Evolutionary conservation across 2,329 filamentous ascomycete species (phyloP).

Genomic region (Mycocentrospora acerina): DNA sequence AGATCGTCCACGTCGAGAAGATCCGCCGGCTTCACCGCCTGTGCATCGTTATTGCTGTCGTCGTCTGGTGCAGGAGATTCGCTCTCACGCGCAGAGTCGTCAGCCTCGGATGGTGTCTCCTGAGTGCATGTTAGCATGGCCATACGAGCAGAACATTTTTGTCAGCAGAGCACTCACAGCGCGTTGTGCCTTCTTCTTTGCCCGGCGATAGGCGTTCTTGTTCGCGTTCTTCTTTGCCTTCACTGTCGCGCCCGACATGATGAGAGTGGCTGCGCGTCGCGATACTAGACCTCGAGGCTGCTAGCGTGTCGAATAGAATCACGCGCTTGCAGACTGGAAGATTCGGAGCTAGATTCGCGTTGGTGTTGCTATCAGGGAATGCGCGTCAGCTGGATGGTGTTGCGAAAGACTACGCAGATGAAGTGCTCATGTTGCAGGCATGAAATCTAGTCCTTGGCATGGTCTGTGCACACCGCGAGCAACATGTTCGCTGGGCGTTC

Average conservation of each 20-base stretch:
- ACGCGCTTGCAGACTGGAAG: too few relatives aligned
- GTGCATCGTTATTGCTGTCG: slow-evolving; percentile 37
- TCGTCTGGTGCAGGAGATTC: slow-evolving; percentile 41
- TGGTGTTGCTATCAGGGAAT: too few relatives aligned
- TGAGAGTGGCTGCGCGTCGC: slow-evolving; percentile 14
- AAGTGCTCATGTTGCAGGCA: too few relatives aligned
- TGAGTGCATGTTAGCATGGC: slow-evolving; percentile 23
- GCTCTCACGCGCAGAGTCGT: slow-evolving; percentile 37
- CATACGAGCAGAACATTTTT: not conserved
- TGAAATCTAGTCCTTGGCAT: too few relatives aligned
- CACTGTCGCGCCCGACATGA: slow-evolving; percentile 31
- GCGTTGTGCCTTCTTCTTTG: slow-evolving; percentile 92
- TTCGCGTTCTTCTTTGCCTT: slow-evolving; percentile 65
- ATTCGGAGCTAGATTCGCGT: too few relatives aligned
- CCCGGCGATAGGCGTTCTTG: slow-evolving; percentile 91
- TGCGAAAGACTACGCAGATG: too few relatives aligned
- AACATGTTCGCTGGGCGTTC: too few relatives aligned
- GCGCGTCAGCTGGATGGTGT: too few relatives aligned
- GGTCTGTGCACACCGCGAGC: too few relatives aligned
- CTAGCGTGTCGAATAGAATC: too few relatives aligned
- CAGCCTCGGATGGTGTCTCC: slow-evolving; percentile 39
- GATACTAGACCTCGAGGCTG: not conserved
- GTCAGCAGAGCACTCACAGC: slow-evolving; percentile 45
- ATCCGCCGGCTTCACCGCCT: slow-evolving; percentile 51
- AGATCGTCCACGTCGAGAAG: slow-evolving; percentile 33